Conservation (phyloP, 495 filamentous ascomycete genomes). For the Penicillium turbatum region DNA sequence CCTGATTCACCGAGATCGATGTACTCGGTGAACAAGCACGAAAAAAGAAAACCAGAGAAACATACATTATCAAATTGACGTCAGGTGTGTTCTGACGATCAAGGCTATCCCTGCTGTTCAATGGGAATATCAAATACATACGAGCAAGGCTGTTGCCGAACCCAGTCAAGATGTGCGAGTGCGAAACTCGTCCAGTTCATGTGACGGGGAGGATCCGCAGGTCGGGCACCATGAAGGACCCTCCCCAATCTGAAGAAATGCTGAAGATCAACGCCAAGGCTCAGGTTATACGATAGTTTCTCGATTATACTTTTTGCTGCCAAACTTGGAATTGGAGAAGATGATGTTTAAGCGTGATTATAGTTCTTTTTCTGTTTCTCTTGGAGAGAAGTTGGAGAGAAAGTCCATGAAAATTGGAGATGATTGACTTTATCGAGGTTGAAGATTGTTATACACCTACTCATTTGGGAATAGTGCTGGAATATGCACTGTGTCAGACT, state of each 20-base stretch:
- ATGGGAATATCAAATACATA: background rate
- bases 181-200: background rate
- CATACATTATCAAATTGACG: no score
- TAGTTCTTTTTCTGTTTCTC: no score
- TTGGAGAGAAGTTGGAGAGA: no score
- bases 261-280: constrained; percentile 4
- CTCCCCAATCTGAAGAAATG: background rate
- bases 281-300: background rate
- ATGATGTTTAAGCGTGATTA: no score
- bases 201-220: background rate
- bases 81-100: background rate
- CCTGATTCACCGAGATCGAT: background rate
- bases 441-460: no score
- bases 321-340: no score
- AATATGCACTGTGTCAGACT: no score
- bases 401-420: no score
- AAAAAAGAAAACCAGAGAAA: no score
- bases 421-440: no score
- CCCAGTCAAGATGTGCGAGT: constrained; percentile 8
- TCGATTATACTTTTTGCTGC: background rate
- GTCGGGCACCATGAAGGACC: no score
- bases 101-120: background rate
- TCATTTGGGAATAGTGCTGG: no score
- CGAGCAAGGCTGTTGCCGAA: constrained; percentile 1
- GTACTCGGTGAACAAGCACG: background rate